phyloP scores from a whole-genome alignment of 371 early-diverging fungal species.

The Apophysomyces elegans region DNA sequence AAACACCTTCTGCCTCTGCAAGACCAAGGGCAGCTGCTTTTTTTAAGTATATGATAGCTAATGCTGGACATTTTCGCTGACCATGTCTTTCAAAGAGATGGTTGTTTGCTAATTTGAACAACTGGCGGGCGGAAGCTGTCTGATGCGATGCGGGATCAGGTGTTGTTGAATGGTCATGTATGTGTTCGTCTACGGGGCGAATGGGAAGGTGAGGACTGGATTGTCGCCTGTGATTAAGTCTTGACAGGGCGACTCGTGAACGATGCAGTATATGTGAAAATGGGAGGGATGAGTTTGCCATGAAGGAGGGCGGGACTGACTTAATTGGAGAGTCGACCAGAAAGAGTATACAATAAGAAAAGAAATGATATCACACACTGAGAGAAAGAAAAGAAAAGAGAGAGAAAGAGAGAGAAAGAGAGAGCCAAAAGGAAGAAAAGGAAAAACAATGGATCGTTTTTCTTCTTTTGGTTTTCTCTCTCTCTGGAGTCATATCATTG shows the following conservation, averaged over 20 bases:
- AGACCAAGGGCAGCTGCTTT: constrained; percentile 47
- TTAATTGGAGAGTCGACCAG: constrained; percentile 5
- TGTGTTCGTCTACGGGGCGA: no score
- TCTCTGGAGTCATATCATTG: no score
- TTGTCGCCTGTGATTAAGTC: constrained; percentile 21
- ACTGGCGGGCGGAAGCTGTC: constrained; percentile 15
- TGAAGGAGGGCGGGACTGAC: constrained; percentile 13
- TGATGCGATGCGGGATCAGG: constrained; percentile 11
- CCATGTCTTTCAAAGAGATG: constrained; percentile 63
- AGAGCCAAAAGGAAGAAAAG: constrained; percentile 14
- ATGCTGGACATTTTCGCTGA: constrained; percentile 39
- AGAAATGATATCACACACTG: constrained; percentile 12
- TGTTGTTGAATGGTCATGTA: no score
- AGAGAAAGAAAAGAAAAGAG: constrained; percentile 12
- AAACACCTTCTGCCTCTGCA: constrained; percentile 53
- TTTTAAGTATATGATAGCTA: constrained; percentile 50
- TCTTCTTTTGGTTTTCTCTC: background rate
- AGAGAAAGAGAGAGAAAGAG: constrained; percentile 18
- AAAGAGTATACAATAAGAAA: constrained; percentile 11
- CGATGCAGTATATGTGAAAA: constrained; percentile 28
- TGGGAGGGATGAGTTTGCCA: constrained; percentile 25
- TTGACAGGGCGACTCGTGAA: constrained; percentile 25
- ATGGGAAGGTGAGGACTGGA: constrained; percentile 14
- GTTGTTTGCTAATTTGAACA: constrained; percentile 51
- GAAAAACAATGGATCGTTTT: constrained; percentile 13